phyloP scores from a whole-genome alignment of 768 basidiomycete species.

The Lactarius trivialis region DNA sequence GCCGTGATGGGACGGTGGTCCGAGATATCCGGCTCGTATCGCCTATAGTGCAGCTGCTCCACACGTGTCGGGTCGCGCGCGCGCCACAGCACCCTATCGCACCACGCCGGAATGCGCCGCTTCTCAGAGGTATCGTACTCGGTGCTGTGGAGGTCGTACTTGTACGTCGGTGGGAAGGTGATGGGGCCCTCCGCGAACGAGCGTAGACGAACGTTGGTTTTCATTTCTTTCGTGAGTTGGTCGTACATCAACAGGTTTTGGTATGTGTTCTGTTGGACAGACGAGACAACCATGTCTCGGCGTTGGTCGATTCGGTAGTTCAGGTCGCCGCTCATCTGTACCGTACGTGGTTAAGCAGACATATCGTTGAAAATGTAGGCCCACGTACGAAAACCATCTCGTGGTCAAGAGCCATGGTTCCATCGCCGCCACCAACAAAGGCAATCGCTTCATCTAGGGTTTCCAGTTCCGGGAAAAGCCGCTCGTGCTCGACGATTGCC shows the following conservation, averaged over 20 bases:
- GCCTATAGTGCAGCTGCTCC: constrained; percentile 57
- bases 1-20: constrained; percentile 90
- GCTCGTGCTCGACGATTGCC: constrained; percentile 77
- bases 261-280: constrained; percentile 62
- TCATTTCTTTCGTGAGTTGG: constrained; percentile 86
- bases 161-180: constrained; percentile 87
- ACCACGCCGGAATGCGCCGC: constrained; percentile 88
- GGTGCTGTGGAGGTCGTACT: constrained; percentile 75
- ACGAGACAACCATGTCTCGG: constrained; percentile 70
- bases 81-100: constrained; percentile 87
- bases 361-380: background rate
- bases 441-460: constrained; percentile 50
- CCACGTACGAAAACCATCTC: constrained; percentile 81
- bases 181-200: constrained; percentile 78
- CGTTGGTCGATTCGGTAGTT: constrained; percentile 97
- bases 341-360: constrained; percentile 31
- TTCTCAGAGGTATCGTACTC: constrained; percentile 90
- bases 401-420: constrained; percentile 89
- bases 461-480: constrained; percentile 48
- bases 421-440: constrained; percentile 88
- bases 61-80: constrained; percentile 52
- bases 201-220: constrained; percentile 79
- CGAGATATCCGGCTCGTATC: constrained; percentile 83
- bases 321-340: constrained; percentile 83
- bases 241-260: constrained; percentile 65